phyloP scores from a whole-genome alignment of 2,329 filamentous ascomycete species.

The Penicillium sp. region DNA sequence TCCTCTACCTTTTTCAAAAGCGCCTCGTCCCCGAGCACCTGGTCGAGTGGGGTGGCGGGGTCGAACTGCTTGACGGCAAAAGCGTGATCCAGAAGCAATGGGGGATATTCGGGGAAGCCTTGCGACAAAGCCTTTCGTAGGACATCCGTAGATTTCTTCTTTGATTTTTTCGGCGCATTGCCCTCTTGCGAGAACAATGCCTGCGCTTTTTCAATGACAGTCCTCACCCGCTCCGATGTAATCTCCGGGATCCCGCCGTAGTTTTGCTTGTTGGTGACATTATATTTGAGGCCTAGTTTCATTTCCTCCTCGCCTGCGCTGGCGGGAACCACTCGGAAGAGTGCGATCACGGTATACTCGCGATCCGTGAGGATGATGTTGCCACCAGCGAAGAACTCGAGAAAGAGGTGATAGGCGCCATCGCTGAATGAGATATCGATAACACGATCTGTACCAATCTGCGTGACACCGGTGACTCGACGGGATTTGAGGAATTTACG shows the following conservation, averaged over 20 bases:
- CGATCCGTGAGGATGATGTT: slow-evolving; percentile 92
- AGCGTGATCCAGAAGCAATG: slow-evolving; percentile 84
- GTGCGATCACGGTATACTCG: slow-evolving; percentile 77
- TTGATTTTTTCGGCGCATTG: slow-evolving; percentile 64
- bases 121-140: slow-evolving; percentile 79
- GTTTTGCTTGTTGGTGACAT: slow-evolving; percentile 81
- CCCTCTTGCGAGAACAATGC: slow-evolving; percentile 43
- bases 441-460: slow-evolving; percentile 91
- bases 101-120: slow-evolving; percentile 86
- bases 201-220: slow-evolving; percentile 69
- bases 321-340: slow-evolving; percentile 79
- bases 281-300: slow-evolving; percentile 76
- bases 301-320: slow-evolving; percentile 84
- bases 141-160: slow-evolving; percentile 74
- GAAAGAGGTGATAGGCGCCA: slow-evolving; percentile 81
- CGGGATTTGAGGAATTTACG: slow-evolving; percentile 88
- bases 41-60: slow-evolving; percentile 65
- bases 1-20: slow-evolving; percentile 69
- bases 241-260: slow-evolving; percentile 74
- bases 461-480: slow-evolving; percentile 76
- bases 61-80: slow-evolving; percentile 74
- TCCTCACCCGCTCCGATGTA: slow-evolving; percentile 71
- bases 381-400: slow-evolving; percentile 96
- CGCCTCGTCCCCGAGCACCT: slow-evolving; percentile 69
- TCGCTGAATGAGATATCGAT: slow-evolving; percentile 93